A percentile compares a stretch with the other conserved stretches of the same genome.
These are phyloP conservation scores for Spencermartinsiella ligniputridi DNA, from an alignment of 1,139 yeast species.

Conservation along the genomic window DNA sequence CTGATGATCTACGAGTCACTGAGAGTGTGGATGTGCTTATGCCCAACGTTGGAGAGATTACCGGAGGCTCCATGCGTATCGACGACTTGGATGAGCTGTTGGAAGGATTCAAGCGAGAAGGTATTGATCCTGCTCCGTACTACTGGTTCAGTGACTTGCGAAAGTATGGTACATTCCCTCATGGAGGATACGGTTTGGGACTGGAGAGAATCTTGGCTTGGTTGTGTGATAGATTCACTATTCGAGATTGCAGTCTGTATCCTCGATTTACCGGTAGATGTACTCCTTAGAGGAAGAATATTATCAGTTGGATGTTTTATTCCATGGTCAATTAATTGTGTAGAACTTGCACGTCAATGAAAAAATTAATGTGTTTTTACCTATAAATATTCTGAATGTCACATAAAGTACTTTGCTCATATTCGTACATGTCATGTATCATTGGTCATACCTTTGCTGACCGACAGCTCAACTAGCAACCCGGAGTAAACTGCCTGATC, in stretches of 20 bases:
- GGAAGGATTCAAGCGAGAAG: slow-evolving; percentile 90
- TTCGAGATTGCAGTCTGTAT: slow-evolving; percentile 94
- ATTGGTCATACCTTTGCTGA: too few species aligned
- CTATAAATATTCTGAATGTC: too few species aligned
- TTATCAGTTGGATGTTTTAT: too few species aligned
- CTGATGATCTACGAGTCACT: slow-evolving; percentile 88
- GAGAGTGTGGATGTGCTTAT: slow-evolving; percentile 96
- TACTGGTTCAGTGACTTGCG: slow-evolving; percentile 97
- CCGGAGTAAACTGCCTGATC: slow-evolving; percentile 18
- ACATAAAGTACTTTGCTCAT: too few species aligned
- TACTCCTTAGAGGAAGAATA: slow-evolving; percentile 86
- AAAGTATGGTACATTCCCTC: slow-evolving; percentile 96
- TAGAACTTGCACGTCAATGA: too few species aligned
- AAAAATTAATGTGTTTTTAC: too few species aligned
- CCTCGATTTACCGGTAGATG: slow-evolving; percentile 99
- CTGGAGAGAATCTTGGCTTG: slow-evolving; percentile 97
- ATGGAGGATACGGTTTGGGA: slow-evolving; percentile 98
- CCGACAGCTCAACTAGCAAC: slow-evolving; percentile 11
- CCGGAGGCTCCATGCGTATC: slow-evolving; percentile 99
- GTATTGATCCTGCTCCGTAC: slow-evolving; percentile 71
- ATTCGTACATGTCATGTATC: too few species aligned
- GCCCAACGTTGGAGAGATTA: slow-evolving; percentile 98
- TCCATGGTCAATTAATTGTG: too few species aligned
- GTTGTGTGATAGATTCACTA: slow-evolving; percentile 96
- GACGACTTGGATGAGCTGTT: slow-evolving; percentile 73